These are phyloP conservation scores for Letharia lupina DNA, from an alignment of 495 filamentous ascomycete genomes.

Conservation along the genomic window DNA sequence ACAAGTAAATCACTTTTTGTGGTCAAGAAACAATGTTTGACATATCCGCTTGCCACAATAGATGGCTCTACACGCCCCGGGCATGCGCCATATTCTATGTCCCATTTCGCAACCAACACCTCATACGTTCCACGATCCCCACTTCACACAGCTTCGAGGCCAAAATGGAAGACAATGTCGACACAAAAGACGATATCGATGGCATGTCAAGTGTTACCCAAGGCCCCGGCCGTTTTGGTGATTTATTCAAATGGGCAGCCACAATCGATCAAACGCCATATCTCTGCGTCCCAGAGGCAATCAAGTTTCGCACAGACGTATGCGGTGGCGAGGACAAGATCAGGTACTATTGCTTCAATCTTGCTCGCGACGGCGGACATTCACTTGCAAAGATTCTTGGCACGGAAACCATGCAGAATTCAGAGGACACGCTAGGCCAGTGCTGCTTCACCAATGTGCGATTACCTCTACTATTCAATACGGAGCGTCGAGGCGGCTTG, in stretches of 20 bases:
- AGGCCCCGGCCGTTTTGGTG: slow-evolving; percentile 42
- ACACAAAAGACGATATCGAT: slow-evolving; percentile 25
- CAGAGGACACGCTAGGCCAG: slow-evolving; percentile 6
- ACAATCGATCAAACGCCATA: slow-evolving; percentile 66
- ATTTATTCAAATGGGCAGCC: slow-evolving; percentile 70
- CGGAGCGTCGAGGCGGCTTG: background rate
- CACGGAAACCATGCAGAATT: slow-evolving; percentile 51
- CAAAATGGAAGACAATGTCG: background rate
- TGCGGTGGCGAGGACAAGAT: slow-evolving; percentile 70
- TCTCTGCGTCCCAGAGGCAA: slow-evolving; percentile 58
- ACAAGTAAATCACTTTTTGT: slow-evolving; percentile 41
- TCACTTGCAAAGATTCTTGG: slow-evolving; percentile 51
- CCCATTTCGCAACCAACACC: slow-evolving; percentile 57
- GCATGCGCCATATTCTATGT: slow-evolving; percentile 75
- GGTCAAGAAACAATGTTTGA: background rate
- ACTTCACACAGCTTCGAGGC: slow-evolving; percentile 52
- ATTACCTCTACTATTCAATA: background rate
- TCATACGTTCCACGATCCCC: slow-evolving; percentile 68
- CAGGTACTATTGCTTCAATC: slow-evolving; percentile 42
- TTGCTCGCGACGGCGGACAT: slow-evolving; percentile 53
- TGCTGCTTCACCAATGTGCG: slow-evolving; percentile 9
- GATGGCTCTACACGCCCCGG: slow-evolving; percentile 77
- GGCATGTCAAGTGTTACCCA: slow-evolving; percentile 31
- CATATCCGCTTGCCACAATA: slow-evolving; percentile 18
- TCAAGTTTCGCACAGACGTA: slow-evolving; percentile 56